Conservation (phyloP, 1,284 basidiomycete species). For the Moesziomyces sp. region DNA sequence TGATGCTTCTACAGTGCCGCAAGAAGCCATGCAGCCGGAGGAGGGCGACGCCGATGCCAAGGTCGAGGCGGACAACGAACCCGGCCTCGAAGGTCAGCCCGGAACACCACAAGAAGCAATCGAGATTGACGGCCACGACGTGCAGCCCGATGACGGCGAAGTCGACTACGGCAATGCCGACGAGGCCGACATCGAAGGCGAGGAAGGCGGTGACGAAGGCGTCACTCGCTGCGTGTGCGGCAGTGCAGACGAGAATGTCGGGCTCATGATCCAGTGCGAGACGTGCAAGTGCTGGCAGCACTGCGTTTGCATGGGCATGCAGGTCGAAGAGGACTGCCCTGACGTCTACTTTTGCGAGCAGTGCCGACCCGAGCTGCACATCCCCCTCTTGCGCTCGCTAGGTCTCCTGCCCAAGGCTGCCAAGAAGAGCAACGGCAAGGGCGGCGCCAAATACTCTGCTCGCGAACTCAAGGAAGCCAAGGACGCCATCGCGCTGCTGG, state of each 20-base stretch:
- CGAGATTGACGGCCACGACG: constrained; percentile 1
- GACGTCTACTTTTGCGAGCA: constrained; percentile 86
- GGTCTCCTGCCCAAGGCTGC: constrained; percentile 54
- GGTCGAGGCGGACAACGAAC: constrained; percentile 17
- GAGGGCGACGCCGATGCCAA: constrained; percentile 12
- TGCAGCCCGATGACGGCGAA: constrained; percentile 18
- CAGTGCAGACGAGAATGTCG: constrained; percentile 74
- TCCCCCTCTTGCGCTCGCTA: constrained; percentile 61
- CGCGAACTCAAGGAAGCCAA: constrained; percentile 64
- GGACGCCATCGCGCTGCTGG: constrained; percentile 61
- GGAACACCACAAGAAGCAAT: constrained; percentile 2
- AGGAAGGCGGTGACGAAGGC: constrained; percentile 78
- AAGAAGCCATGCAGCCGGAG: constrained; percentile 9
- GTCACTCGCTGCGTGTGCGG: constrained; percentile 95
- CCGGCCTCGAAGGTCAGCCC: background rate
- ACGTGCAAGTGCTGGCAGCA: constrained; percentile 98
- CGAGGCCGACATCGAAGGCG: constrained; percentile 32
- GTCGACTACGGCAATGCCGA: constrained; percentile 29
- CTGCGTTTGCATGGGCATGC: constrained; percentile 93
- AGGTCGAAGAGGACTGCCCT: constrained; percentile 77
- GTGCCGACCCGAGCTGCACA: constrained; percentile 87
- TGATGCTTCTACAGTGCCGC: constrained; percentile 11
- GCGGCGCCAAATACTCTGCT: constrained; percentile 44
- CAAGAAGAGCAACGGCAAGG: constrained; percentile 56
- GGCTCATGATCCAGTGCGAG: constrained; percentile 98